Conservation (phyloP, 176 grass and related monocot species). For the Paspalum vaginatum region DNA sequence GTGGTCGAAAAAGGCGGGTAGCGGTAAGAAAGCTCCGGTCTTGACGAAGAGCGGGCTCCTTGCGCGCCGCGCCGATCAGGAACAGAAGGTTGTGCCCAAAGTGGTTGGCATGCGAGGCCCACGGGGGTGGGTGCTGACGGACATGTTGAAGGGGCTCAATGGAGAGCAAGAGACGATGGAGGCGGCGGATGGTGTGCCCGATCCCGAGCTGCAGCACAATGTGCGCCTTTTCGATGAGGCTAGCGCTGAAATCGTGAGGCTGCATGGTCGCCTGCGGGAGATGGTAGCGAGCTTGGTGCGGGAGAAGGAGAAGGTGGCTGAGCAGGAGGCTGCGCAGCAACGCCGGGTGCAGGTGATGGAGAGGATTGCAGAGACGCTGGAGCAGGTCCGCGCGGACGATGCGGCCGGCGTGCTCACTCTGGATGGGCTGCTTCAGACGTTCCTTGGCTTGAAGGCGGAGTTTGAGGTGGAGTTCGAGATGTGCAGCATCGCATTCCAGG, state of each 20-base stretch:
- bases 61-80: constrained; percentile 52
- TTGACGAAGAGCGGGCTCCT: constrained; percentile 72
- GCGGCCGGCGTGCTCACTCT: constrained; percentile 55
- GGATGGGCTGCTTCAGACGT: constrained; percentile 59
- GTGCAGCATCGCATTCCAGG: constrained; percentile 81
- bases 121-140: constrained; percentile 62
- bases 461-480: constrained; percentile 76
- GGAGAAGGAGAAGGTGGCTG: constrained; percentile 71
- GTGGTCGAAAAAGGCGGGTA: constrained; percentile 71
- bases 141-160: constrained; percentile 73
- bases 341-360: constrained; percentile 71
- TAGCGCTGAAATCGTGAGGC: constrained; percentile 67
- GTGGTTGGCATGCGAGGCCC: constrained; percentile 86
- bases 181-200: constrained; percentile 69
- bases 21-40: constrained; percentile 46
- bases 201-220: constrained; percentile 85
- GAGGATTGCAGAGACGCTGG: constrained; percentile 56
- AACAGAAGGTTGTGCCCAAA: constrained; percentile 70
- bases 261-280: constrained; percentile 66
- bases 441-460: constrained; percentile 57
- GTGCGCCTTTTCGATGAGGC: constrained; percentile 67
- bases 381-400: constrained; percentile 62
- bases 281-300: constrained; percentile 59
- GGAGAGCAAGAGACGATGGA: constrained; percentile 64
- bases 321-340: constrained; percentile 62